Conservation (phyloP, 176 grass and related monocot genomes). For the Triticum dicoccoides region DNA sequence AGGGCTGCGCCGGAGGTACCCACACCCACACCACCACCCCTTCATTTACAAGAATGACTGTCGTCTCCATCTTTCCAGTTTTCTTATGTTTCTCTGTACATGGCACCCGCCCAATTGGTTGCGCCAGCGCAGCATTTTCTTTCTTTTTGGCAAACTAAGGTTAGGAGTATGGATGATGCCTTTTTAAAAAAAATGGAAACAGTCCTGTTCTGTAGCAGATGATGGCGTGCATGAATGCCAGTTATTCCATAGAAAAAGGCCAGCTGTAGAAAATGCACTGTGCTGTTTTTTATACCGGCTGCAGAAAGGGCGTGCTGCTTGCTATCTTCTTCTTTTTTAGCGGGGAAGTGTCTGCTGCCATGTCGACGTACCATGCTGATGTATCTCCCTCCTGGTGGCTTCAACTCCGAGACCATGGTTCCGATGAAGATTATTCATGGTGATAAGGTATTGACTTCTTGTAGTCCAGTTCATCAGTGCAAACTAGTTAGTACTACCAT, state of each 20-base stretch:
- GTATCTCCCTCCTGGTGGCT: neutral
- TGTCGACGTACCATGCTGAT: conserved; percentile 19
- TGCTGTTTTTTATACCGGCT: conserved; percentile 10
- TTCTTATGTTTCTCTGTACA: conserved; percentile 6
- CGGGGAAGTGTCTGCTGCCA: conserved; percentile 6
- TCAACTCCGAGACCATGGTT: neutral
- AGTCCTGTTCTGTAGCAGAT: conserved; percentile 23
- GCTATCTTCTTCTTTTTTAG: no score
- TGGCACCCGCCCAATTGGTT: conserved; percentile 31
- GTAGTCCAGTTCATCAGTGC: neutral
- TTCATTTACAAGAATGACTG: conserved; percentile 45
- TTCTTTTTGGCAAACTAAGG: neutral
- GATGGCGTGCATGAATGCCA: conserved; percentile 25
- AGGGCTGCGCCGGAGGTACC: conserved; percentile 29
- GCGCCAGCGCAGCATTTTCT: neutral
- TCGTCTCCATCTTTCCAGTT: neutral
- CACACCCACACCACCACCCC: neutral
- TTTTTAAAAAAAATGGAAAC: neutral
- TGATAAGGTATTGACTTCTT: neutral
- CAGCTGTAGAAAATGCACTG: conserved; percentile 24
- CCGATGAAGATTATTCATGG: neutral
- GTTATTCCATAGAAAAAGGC: conserved; percentile 4
- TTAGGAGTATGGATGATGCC: neutral
- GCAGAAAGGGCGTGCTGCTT: conserved; percentile 18
- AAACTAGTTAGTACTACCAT: neutral